These are phyloP conservation scores for Heterococcus sp. DNA, from an alignment of 108 stramenopile species.

Conservation along the genomic window DNA sequence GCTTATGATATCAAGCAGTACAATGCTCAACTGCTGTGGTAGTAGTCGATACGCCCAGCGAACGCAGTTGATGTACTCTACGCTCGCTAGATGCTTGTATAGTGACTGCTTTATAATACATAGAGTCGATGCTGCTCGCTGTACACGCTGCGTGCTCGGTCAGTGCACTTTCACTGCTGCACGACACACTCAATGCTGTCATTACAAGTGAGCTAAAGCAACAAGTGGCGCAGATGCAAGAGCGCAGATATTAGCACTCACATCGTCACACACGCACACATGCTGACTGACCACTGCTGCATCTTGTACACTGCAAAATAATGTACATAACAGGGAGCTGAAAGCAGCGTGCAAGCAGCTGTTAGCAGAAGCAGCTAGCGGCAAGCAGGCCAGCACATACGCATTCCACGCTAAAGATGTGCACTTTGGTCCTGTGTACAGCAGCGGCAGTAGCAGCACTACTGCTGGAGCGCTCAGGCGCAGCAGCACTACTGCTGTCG, in stretches of 20 bases:
- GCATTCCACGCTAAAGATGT: background rate
- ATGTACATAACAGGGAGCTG: background rate
- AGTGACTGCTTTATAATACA: too few species aligned
- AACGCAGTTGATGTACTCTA: background rate
- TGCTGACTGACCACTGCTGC: too few species aligned
- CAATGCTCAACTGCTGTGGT: background rate
- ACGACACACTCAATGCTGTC: background rate
- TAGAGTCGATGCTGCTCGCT: too few species aligned
- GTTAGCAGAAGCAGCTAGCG: background rate
- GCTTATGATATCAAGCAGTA: too few species aligned
- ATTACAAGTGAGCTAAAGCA: background rate
- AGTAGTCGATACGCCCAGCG: too few species aligned
- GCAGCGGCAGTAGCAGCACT: background rate
- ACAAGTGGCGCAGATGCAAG: background rate
- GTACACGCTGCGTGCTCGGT: too few species aligned
- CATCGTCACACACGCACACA: background rate
- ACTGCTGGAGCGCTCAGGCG: too few species aligned
- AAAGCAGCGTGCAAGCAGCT: background rate
- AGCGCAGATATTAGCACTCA: background rate
- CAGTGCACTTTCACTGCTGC: too few species aligned
- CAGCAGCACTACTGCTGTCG: too few species aligned
- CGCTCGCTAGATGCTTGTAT: too few species aligned
- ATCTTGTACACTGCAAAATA: background rate
- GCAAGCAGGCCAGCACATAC: background rate
- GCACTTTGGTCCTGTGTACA: background rate